Evolutionary conservation across 257 asterid genomes (phyloP), one percentile per base, ranked within the genome.

Genomic region (Solanum pennellii): DNA sequence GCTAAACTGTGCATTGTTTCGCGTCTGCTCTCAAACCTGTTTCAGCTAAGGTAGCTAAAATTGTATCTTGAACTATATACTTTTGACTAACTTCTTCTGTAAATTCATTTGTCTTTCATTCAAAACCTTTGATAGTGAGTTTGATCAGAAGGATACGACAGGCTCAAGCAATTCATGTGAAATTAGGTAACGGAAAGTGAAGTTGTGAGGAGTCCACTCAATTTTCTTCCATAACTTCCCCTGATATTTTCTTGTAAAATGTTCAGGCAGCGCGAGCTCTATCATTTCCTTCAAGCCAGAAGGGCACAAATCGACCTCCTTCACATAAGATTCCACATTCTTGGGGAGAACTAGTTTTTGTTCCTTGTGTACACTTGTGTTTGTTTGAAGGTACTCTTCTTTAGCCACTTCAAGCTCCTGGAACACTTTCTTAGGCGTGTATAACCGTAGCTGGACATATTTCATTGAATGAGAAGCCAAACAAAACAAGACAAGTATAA

Each of bases 381-480:
- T 94, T 90, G 92, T 93, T 66, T 93, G 97, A 66, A 97, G 89
- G 90, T 95, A 94, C 91, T 97, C 98, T 89, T 97, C 99, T 92
- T 95, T 97, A 18, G 97, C 98, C 83, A 95, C 92, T 89, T 97
- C 99, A 15, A 97, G 96, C 86, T 95, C 98, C 82, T 97, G 94
- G 83, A 90, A 93, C 66, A 97, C 95, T 84, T 86, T 91, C 88
- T 93, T 93, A 11, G 97, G 87, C 29, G 97, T 94, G 87, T 93
- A 97, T 68, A 92, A 52, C 5, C 99, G 98, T 33, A 97, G 94
- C 98, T 97, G 92, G 23, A 66, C 37, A 84, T 83, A 7, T 44
- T 79, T 25, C 41, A 79, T 27, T 21, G 25, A 45, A 47, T 79
- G 27, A 45, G 84, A 80, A 45, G 41, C 27, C 20, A 80, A 47